phyloP scores from a whole-genome alignment of 116 monocot species.

The Iris pallida region DNA sequence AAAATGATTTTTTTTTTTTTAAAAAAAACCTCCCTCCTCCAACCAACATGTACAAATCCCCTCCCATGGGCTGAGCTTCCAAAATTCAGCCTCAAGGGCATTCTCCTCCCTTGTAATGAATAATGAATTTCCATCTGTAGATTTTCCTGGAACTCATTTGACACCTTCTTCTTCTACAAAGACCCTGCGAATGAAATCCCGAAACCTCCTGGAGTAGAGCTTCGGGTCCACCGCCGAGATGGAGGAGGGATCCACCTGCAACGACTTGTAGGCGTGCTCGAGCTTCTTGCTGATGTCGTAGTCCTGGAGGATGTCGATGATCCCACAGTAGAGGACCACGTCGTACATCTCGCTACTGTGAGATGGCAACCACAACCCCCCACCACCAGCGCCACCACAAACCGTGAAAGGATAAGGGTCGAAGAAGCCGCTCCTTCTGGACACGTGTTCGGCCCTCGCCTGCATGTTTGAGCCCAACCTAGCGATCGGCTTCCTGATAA shows the following conservation, averaged over 20 bases:
- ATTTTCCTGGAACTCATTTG: no score
- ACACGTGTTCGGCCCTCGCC: constrained; percentile 28
- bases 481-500: constrained; percentile 24
- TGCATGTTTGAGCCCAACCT: constrained; percentile 40
- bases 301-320: constrained; percentile 57
- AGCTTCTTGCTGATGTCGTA: constrained; percentile 47
- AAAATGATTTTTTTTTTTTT: no score
- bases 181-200: constrained; percentile 44
- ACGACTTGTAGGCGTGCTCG: constrained; percentile 53
- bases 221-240: constrained; percentile 57
- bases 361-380: constrained; percentile 13
- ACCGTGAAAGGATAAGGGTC: constrained; percentile 12
- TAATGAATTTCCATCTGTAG: no score
- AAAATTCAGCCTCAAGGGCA: constrained; percentile 9
- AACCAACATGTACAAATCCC: not conserved
- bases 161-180: constrained; percentile 38
- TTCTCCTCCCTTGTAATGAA: no score
- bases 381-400: not conserved
- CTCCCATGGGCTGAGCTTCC: constrained; percentile 1
- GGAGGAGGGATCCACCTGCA: constrained; percentile 45
- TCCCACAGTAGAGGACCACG: constrained; percentile 45
- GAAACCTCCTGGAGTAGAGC: constrained; percentile 47
- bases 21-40: not conserved
- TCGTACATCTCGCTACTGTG: constrained; percentile 23
- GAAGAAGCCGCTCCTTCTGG: constrained; percentile 15